Evolutionary conservation across 2,329 filamentous ascomycete species (phyloP).

Genomic region (Botryosphaeria dothidea): DNA sequence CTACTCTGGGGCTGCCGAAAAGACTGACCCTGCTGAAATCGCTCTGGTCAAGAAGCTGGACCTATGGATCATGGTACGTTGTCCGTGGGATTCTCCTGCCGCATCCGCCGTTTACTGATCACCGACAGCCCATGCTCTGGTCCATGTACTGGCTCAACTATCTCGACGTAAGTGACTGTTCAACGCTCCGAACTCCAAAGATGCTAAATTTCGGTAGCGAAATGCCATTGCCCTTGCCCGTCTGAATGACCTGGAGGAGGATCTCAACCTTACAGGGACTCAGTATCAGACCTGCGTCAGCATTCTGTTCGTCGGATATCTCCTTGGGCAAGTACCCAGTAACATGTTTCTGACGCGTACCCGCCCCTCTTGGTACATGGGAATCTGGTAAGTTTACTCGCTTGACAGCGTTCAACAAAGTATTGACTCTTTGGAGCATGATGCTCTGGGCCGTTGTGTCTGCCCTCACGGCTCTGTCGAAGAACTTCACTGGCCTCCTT

Average conservation of each 20-base stretch:
- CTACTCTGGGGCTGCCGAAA: constrained; percentile 36
- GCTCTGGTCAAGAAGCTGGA: constrained; percentile 36
- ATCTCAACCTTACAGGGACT: constrained; percentile 32
- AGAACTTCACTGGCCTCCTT: constrained; percentile 47
- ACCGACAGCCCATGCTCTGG: neutral
- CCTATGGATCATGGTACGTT: constrained; percentile 33
- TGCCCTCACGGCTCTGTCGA: constrained; percentile 51
- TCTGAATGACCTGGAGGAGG: constrained; percentile 25
- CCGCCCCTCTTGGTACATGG: constrained; percentile 21
- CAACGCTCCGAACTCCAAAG: constrained; percentile 38
- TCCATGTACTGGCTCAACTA: constrained; percentile 23
- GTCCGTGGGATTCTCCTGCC: too few relatives aligned
- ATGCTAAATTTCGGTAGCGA: constrained; percentile 21
- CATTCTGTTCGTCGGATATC: constrained; percentile 26
- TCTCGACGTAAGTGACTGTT: constrained; percentile 32
- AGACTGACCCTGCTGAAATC: constrained; percentile 37
- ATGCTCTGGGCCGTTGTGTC: constrained; percentile 50
- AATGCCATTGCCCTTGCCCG: constrained; percentile 31
- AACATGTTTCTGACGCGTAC: constrained; percentile 18
- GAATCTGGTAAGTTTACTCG: neutral
- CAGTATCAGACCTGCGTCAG: constrained; percentile 36
- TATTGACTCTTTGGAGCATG: constrained; percentile 44
- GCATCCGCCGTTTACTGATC: neutral
- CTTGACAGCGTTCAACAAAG: constrained; percentile 11
- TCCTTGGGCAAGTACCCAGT: constrained; percentile 22